Conservation (phyloP, 306 rosid genomes). For the Quercus cerris region DNA sequence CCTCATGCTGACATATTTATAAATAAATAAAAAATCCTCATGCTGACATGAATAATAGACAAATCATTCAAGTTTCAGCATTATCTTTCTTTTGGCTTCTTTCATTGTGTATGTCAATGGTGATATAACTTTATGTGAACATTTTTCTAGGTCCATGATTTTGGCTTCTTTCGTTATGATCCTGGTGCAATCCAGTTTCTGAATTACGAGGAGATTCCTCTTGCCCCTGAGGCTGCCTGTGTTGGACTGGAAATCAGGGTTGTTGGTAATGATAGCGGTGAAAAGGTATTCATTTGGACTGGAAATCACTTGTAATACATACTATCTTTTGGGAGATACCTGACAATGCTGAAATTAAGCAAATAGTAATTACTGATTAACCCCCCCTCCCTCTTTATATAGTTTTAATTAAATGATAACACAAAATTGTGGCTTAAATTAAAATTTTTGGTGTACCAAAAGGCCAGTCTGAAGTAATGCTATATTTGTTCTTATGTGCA, state of each 20-base stretch:
- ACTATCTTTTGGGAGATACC: not conserved
- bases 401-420: not conserved
- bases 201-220: constrained; percentile 84
- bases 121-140: constrained; percentile 17
- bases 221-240: constrained; percentile 82
- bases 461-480: not conserved
- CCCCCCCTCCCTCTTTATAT: too few relatives aligned
- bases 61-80: not conserved
- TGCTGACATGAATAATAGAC: not conserved
- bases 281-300: constrained; percentile 63
- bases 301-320: not conserved
- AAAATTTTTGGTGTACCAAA: not conserved
- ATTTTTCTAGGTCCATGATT: constrained; percentile 83
- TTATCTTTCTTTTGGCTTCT: not conserved
- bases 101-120: constrained; percentile 3
- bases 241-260: constrained; percentile 97
- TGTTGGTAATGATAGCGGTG: constrained; percentile 98
- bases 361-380: too few relatives aligned
- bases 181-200: constrained; percentile 77
- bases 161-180: constrained; percentile 92
- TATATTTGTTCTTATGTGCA: not conserved
- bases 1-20: not conserved
- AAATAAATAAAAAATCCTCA: not conserved
- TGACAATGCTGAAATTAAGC: too few relatives aligned
- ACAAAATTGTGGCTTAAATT: not conserved